A percentile compares a stretch with the other conserved stretches of the same genome.
These are phyloP conservation scores for Suillus luteus DNA, from an alignment of 768 basidiomycete genomes.

Conservation along the genomic window DNA sequence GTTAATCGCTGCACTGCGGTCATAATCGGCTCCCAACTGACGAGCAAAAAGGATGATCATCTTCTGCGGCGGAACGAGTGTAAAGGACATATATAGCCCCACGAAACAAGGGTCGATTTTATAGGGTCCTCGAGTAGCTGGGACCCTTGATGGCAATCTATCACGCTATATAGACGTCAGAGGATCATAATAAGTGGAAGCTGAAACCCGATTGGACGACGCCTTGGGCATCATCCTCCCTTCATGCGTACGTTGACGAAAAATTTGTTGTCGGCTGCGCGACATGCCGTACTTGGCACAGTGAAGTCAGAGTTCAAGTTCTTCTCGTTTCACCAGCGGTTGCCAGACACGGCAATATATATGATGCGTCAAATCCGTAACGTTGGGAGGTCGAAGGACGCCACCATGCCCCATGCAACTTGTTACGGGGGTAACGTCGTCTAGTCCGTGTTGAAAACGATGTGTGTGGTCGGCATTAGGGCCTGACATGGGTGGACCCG, in stretches of 20 bases:
- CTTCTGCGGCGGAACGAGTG: not conserved
- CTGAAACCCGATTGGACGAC: not conserved
- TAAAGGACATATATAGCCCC: not conserved
- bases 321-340: not conserved
- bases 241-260: not conserved
- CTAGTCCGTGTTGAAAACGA: not conserved
- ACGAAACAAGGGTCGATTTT: not conserved
- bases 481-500: too few species aligned
- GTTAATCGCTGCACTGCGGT: not conserved
- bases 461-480: not conserved
- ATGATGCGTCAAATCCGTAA: not conserved
- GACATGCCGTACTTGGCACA: not conserved
- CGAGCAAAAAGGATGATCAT: not conserved
- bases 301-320: not conserved
- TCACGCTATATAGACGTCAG: constrained; percentile 7
- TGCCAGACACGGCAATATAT: not conserved
- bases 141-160: constrained; percentile 6
- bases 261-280: not conserved
- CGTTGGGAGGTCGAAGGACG: not conserved
- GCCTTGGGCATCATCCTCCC: not conserved
- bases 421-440: not conserved
- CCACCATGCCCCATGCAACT: not conserved
- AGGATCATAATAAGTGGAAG: not conserved
- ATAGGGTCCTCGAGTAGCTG: not conserved
- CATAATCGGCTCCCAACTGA: not conserved